Evolutionary conservation across 192 early-diverging fungal genomes (phyloP).

Genomic region (Rhizoclosmatium globosum): DNA sequence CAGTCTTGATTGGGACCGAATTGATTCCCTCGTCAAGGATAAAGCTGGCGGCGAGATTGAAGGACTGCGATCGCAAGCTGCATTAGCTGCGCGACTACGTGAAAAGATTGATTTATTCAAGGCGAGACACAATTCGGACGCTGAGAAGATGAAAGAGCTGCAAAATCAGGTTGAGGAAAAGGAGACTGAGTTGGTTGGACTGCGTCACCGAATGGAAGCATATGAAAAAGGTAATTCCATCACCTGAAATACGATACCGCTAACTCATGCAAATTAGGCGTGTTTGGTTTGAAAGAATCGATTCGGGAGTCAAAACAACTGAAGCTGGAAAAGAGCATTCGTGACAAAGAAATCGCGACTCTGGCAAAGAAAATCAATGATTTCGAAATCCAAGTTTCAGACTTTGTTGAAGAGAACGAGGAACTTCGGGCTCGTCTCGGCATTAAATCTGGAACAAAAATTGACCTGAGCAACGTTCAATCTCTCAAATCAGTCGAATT

Average conservation of each 20-base stretch:
- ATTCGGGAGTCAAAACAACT: conserved; percentile 57
- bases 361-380: conserved; percentile 53
- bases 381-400: conserved; percentile 50
- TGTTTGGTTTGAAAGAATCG: conserved; percentile 59
- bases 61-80: conserved; percentile 28
- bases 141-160: conserved; percentile 36
- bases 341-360: conserved; percentile 52
- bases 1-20: conserved; percentile 60
- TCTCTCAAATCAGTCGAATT: conserved; percentile 51
- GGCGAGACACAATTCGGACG: conserved; percentile 35
- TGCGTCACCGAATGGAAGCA: conserved; percentile 44
- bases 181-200: conserved; percentile 52
- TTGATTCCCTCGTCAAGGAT: conserved; percentile 47
- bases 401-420: conserved; percentile 59
- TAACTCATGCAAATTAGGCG: conserved; percentile 15
- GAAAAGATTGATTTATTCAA: conserved; percentile 50
- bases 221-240: conserved; percentile 50
- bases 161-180: conserved; percentile 50
- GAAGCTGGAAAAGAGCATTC: conserved; percentile 42
- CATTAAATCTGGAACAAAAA: conserved; percentile 37
- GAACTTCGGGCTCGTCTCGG: conserved; percentile 44
- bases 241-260: background rate
- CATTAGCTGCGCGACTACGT: conserved; percentile 41
- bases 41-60: conserved; percentile 28
- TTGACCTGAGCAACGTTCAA: conserved; percentile 59